Conservation (phyloP, 805 yeast species). For the Suhomyces sp. region DNA sequence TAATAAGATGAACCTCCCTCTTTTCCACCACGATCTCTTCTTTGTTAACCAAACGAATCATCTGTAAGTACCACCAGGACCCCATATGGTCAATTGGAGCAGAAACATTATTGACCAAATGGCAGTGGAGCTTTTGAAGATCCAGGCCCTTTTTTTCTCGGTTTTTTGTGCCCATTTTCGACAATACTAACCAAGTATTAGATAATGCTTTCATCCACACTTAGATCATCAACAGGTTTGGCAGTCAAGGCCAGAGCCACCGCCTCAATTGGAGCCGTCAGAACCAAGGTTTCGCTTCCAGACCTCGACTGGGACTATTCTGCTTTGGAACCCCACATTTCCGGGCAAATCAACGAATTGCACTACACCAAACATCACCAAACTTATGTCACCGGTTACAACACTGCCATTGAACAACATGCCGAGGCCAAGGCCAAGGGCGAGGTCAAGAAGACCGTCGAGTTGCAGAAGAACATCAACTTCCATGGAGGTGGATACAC, state of each 20-base stretch:
- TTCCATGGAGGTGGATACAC: conserved; percentile 92
- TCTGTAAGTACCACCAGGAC: no score
- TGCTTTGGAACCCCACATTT: conserved; percentile 82
- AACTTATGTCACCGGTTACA: conserved; percentile 85
- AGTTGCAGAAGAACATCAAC: conserved; percentile 71
- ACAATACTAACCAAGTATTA: no score
- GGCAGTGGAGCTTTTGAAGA: no score
- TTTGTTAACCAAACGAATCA: no score
- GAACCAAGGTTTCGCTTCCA: conserved; percentile 75
- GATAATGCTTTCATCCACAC: conserved; percentile 4
- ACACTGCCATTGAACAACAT: conserved; percentile 71
- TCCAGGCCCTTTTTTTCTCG: no score
- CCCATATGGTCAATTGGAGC: no score
- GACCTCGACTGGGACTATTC: conserved; percentile 80
- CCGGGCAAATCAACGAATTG: conserved; percentile 81
- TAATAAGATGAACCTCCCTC: neutral
- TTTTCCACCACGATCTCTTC: neutral
- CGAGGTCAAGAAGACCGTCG: conserved; percentile 59
- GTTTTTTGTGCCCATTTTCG: no score
- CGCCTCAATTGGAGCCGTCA: conserved; percentile 21
- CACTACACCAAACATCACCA: conserved; percentile 93
- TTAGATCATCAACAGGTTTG: conserved; percentile 2
- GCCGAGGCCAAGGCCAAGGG: conserved; percentile 61
- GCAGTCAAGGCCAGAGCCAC: neutral
- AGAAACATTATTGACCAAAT: no score